These are phyloP conservation scores for Mentha longifolia DNA, from an alignment of 257 asterid species.

Conservation along the genomic window DNA sequence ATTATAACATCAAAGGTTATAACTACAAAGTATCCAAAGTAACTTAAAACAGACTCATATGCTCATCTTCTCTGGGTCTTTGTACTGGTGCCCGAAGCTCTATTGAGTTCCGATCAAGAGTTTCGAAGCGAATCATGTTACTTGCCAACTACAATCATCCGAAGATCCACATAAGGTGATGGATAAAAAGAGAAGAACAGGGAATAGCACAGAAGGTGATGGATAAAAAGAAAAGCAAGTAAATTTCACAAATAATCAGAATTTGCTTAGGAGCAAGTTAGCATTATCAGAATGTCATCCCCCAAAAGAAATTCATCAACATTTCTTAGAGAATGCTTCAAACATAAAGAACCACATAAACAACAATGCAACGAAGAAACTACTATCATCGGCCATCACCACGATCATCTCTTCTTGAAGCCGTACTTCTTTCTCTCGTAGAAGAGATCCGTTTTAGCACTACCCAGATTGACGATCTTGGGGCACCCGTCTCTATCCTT, in stretches of 20 bases:
- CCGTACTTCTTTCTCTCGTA: constrained; percentile 88
- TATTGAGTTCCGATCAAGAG: too few species aligned
- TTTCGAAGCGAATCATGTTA: too few species aligned
- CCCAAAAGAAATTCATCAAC: background rate
- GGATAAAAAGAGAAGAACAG: background rate
- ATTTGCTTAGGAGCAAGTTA: constrained; percentile 14
- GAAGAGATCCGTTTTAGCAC: constrained; percentile 86
- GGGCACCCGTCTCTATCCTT: constrained; percentile 94
- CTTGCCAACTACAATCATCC: background rate
- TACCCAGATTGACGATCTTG: constrained; percentile 81
- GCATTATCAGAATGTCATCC: constrained; percentile 3
- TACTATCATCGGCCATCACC: constrained; percentile 36
- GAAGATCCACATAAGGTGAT: background rate
- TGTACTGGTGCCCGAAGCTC: too few species aligned
- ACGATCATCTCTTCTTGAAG: constrained; percentile 74
- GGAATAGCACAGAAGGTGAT: background rate
- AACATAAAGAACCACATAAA: background rate
- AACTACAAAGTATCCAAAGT: too few species aligned
- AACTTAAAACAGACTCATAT: too few species aligned
- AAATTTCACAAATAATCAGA: background rate
- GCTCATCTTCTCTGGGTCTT: too few species aligned
- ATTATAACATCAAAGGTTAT: too few species aligned
- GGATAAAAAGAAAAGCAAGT: background rate
- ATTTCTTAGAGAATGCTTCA: background rate
- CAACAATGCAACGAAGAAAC: constrained; percentile 1